phyloP scores from a whole-genome alignment of 306 rosid genomes.

The Argentina anserina region DNA sequence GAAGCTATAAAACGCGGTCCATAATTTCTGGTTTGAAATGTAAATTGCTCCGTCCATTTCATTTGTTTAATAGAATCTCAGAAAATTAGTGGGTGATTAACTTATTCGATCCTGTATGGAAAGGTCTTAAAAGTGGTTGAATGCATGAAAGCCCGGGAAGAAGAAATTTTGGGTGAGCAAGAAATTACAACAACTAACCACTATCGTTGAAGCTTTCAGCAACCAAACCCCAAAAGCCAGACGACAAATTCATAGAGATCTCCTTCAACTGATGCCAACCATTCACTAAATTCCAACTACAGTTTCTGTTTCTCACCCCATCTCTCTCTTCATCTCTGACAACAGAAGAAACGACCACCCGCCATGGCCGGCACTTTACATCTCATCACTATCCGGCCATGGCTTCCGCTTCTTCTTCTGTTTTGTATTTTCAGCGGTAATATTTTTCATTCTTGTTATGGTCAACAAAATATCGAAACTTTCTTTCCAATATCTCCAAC shows the following conservation, averaged over 20 bases:
- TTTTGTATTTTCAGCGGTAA: conserved; percentile 9
- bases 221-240: conserved; percentile 31
- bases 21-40: conserved; percentile 1
- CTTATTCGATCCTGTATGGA: neutral
- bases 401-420: conserved; percentile 25
- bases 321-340: conserved; percentile 1
- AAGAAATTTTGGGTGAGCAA: neutral
- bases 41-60: neutral
- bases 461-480: conserved; percentile 74
- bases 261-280: conserved; percentile 18
- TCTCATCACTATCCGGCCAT: conserved; percentile 22
- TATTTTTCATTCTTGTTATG: conserved; percentile 23
- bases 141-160: conserved; percentile 11
- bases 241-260: conserved; percentile 23
- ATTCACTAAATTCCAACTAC: conserved; percentile 23
- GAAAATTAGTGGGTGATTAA: conserved; percentile 8
- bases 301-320: conserved; percentile 11
- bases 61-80: neutral
- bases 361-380: conserved; percentile 34
- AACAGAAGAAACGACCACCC: neutral
- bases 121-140: conserved; percentile 32
- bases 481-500: conserved; percentile 30
- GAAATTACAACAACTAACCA: conserved; percentile 29
- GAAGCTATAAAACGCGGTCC: neutral
- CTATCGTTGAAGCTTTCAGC: conserved; percentile 60